A percentile compares a stretch with the other conserved stretches of the same genome.
phyloP scores from a whole-genome alignment of 768 basidiomycete genomes.

The Tephrocybe rancida region DNA sequence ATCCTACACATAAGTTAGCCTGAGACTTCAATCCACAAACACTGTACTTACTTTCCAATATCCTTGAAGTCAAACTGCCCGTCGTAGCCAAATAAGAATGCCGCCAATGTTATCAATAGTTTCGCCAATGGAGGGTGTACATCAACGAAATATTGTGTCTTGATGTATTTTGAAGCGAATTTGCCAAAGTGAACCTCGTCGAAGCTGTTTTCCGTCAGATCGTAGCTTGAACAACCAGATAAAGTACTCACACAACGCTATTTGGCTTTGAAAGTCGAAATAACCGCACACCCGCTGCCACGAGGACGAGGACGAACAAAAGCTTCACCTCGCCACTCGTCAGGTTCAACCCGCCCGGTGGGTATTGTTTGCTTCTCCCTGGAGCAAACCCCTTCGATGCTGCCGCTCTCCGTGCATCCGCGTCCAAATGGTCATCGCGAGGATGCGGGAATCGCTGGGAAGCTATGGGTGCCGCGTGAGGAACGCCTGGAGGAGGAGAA shows the following conservation, averaged over 20 bases:
- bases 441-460: constrained; percentile 66
- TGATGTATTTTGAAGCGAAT: constrained; percentile 93
- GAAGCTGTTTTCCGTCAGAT: constrained; percentile 55
- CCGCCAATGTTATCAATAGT: constrained; percentile 90
- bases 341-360: constrained; percentile 65
- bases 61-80: constrained; percentile 98
- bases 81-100: constrained; percentile 83
- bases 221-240: not conserved
- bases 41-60: constrained; percentile 83
- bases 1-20: constrained; percentile 42
- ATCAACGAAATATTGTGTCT: constrained; percentile 89
- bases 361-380: constrained; percentile 43
- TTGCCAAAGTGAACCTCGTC: constrained; percentile 99
- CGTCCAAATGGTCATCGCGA: constrained; percentile 68
- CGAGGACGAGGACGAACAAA: constrained; percentile 60
- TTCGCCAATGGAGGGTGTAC: constrained; percentile 98
- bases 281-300: constrained; percentile 82
- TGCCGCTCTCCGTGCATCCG: constrained; percentile 70
- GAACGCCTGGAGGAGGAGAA: constrained; percentile 59
- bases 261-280: constrained; percentile 84
- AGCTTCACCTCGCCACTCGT: constrained; percentile 79
- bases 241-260: constrained; percentile 83
- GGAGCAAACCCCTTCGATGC: constrained; percentile 68
- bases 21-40: not conserved
- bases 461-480: constrained; percentile 35